Percentiles rank a stretch among this genome's conserved stretches.
Conservation (phyloP, 257 asterid genomes). For the Echites panduratus region DNA sequence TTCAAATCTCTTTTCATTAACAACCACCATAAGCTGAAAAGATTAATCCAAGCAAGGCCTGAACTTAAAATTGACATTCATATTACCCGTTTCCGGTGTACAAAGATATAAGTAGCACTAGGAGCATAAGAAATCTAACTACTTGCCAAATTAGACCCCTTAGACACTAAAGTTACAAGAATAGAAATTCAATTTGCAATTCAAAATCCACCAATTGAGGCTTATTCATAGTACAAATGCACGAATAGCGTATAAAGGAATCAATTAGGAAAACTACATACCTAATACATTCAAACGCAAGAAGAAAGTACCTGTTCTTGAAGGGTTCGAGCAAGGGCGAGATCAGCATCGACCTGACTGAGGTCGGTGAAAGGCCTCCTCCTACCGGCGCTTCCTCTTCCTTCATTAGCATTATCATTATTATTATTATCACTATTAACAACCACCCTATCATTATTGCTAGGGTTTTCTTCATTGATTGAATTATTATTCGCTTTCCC, state of each 20-base stretch:
- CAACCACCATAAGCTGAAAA: not conserved
- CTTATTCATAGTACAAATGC: not conserved
- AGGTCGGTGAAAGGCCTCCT: conserved; percentile 84
- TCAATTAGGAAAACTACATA: not conserved
- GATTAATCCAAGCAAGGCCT: not conserved
- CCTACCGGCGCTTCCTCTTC: conserved; percentile 30
- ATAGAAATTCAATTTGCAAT: not conserved
- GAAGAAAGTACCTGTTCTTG: conserved; percentile 86
- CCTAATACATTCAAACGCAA: not conserved
- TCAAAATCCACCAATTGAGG: not conserved
- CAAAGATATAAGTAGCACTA: not conserved
- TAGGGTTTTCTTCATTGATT: conserved; percentile 15
- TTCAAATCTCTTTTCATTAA: not conserved
- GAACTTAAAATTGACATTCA: not conserved
- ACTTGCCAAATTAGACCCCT: not conserved
- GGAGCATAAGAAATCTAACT: not conserved
- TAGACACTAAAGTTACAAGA: not conserved
- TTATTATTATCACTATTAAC: not conserved
- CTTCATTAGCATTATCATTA: conserved; percentile 4
- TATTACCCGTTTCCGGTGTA: too few species aligned
- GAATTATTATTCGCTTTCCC: conserved; percentile 13
- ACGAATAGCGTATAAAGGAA: too few species aligned
- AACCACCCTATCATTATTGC: conserved; percentile 1
- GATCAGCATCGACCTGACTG: conserved; percentile 90
- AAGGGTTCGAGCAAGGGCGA: conserved; percentile 89